Conservation (phyloP, 2,329 filamentous ascomycete genomes). For the Xylaria digitata region DNA sequence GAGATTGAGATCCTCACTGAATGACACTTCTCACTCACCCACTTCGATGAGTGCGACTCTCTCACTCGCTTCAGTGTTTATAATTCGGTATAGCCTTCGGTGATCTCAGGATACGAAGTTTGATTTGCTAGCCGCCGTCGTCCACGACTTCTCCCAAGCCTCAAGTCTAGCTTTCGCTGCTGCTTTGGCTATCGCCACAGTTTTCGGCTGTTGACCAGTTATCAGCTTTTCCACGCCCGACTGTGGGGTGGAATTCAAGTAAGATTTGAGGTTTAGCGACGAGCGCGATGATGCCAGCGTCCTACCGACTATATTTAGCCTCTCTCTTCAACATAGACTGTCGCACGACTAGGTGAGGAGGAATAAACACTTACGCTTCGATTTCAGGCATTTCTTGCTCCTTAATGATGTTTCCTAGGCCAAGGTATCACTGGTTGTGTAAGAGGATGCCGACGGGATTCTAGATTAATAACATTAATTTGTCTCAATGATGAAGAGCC, state of each 20-base stretch:
- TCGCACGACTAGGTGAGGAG: no score
- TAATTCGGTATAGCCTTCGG: not conserved
- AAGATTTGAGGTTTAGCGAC: not conserved
- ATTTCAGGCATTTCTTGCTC: no score
- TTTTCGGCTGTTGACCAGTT: not conserved
- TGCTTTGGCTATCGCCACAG: not conserved
- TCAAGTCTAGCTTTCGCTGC: not conserved
- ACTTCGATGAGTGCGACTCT: no score
- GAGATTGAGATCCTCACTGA: no score
- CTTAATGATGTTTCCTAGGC: no score
- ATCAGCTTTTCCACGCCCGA: not conserved
- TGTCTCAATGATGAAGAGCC: no score
- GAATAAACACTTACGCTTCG: no score
- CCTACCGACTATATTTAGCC: not conserved
- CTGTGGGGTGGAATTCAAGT: not conserved
- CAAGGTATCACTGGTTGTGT: no score
- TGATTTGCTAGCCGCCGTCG: not conserved
- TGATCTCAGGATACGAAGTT: not conserved
- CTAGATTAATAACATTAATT: no score
- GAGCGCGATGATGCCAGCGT: not conserved
- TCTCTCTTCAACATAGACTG: not conserved
- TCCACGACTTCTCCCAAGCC: constrained; percentile 3
- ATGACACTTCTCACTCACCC: no score
- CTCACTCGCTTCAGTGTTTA: no score
- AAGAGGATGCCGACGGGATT: no score